phyloP scores from a whole-genome alignment of 306 rosid species.

The Potentilla sterilis region DNA sequence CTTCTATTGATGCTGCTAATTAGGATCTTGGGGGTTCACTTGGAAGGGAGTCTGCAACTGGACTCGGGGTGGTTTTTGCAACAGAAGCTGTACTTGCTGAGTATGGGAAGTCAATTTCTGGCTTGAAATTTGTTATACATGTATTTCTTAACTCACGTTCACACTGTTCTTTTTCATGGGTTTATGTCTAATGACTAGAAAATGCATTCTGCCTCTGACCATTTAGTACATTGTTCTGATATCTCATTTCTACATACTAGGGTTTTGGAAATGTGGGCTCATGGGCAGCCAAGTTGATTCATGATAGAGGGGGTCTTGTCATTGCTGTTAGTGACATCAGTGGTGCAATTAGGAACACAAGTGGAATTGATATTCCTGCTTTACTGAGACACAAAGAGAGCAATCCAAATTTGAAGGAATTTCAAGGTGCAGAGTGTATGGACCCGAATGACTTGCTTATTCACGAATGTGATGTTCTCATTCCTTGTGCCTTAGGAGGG shows the following conservation, averaged over 20 bases:
- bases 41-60: constrained; percentile 76
- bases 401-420: constrained; percentile 40
- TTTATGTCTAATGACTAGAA: not conserved
- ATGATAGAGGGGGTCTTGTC: constrained; percentile 64
- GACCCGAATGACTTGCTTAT: constrained; percentile 58
- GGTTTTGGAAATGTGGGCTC: constrained; percentile 77
- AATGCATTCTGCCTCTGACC: not conserved
- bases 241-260: constrained; percentile 26
- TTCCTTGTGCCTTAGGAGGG: constrained; percentile 75
- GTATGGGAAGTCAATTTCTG: constrained; percentile 52
- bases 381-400: constrained; percentile 46
- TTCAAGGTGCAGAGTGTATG: constrained; percentile 50
- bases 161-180: not conserved
- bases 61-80: constrained; percentile 60
- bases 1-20: not conserved
- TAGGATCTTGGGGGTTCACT: constrained; percentile 83
- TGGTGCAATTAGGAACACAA: constrained; percentile 57
- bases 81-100: constrained; percentile 67
- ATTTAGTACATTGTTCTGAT: not conserved
- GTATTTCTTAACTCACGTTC: constrained; percentile 25
- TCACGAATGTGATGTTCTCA: constrained; percentile 69
- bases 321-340: constrained; percentile 72
- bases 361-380: constrained; percentile 60
- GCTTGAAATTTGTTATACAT: constrained; percentile 56
- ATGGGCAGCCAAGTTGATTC: constrained; percentile 63